A percentile compares a stretch with the other conserved stretches of the same genome.
Evolutionary conservation across 805 yeast genomes (phyloP).

Genomic region (Grigorovia humatica): DNA sequence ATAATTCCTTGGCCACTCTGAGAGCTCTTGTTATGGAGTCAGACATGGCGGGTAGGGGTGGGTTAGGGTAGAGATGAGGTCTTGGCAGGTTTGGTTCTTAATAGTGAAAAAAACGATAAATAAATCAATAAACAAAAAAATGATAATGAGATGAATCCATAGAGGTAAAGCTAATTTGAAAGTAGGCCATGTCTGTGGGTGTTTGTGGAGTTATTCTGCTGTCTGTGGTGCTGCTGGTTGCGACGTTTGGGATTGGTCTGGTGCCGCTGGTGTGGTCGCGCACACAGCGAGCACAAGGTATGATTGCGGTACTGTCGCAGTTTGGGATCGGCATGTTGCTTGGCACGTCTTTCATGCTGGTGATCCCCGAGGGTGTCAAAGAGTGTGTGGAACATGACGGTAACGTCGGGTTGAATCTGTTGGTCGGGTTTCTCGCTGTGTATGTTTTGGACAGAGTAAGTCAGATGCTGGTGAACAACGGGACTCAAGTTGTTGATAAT

Average conservation of each 20-base stretch:
- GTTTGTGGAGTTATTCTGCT: constrained; percentile 5
- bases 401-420: constrained; percentile 37
- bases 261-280: constrained; percentile 12
- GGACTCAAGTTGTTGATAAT: not conserved
- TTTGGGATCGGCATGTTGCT: constrained; percentile 47
- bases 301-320: constrained; percentile 32
- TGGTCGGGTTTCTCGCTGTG: constrained; percentile 41
- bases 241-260: constrained; percentile 23
- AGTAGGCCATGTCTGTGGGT: not conserved
- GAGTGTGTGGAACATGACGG: constrained; percentile 27
- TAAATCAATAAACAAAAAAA: no score
- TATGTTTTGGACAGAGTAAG: constrained; percentile 35
- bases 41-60: no score
- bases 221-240: constrained; percentile 12
- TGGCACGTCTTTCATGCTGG: constrained; percentile 43
- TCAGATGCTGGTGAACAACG: constrained; percentile 8
- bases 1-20: constrained; percentile 20
- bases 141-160: not conserved
- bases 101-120: no score
- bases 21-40: constrained; percentile 12
- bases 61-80: no score
- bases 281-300: not conserved
- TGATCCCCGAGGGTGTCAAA: constrained; percentile 50
- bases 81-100: no score
- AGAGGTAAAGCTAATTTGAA: not conserved